Evolutionary conservation across 2,329 filamentous ascomycete species (phyloP).

Genomic region (Proliferodiscus dingleyae): DNA sequence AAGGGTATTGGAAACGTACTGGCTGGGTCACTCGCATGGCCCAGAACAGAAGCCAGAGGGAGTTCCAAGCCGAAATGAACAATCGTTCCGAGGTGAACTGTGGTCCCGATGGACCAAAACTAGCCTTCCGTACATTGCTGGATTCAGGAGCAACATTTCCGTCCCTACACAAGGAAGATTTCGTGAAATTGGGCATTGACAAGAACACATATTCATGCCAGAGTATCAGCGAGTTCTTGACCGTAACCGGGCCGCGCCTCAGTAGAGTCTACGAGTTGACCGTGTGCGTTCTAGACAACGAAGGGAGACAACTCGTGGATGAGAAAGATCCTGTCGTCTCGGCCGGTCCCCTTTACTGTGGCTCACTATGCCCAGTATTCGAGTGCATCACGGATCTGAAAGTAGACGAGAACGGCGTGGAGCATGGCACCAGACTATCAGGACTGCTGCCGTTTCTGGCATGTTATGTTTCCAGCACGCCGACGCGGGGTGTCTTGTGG

Average conservation of each 20-base stretch:
- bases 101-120: slow-evolving; percentile 20
- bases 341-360: slow-evolving; percentile 8
- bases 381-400: not conserved
- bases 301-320: slow-evolving; percentile 27
- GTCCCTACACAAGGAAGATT: slow-evolving; percentile 34
- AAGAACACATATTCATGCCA: slow-evolving; percentile 35
- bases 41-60: not conserved
- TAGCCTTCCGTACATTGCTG: slow-evolving; percentile 35
- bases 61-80: not conserved
- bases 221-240: slow-evolving; percentile 22
- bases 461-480: slow-evolving; percentile 39
- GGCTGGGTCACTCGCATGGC: slow-evolving; percentile 14
- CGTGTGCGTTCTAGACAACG: slow-evolving; percentile 28
- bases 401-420: not conserved
- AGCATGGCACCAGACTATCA: slow-evolving; percentile 32
- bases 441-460: slow-evolving; percentile 40
- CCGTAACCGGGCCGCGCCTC: slow-evolving; percentile 13
- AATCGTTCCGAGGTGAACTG: not conserved
- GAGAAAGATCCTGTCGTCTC: slow-evolving; percentile 16
- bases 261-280: slow-evolving; percentile 35
- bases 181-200: slow-evolving; percentile 33
- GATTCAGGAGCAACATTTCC: slow-evolving; percentile 42
- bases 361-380: slow-evolving; percentile 14
- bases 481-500: slow-evolving; percentile 34
- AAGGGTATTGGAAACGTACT: slow-evolving; percentile 20